Evolutionary conservation across 495 filamentous ascomycete species (phyloP), one percentile per base, ranked within the genome.

Genomic region (Hypoxylon rickii): DNA sequence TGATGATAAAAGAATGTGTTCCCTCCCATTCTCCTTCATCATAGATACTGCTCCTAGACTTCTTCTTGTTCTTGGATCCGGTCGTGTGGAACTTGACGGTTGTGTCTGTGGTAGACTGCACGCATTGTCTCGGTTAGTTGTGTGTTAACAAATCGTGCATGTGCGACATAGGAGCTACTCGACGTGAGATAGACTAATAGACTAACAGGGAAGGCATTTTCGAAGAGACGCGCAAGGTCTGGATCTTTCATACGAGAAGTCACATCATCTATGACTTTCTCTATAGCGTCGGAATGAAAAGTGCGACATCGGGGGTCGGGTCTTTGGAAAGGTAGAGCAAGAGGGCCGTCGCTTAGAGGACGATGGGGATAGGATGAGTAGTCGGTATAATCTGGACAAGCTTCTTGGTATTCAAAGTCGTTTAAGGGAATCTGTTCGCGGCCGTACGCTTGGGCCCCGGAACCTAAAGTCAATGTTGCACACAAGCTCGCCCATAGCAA

Each of bases 1-100:
- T 99, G 39, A 99, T 95, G 55, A 99, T 88, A 70, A 99, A 99
- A 29, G 86, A 91, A 69, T 97, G 93, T 1, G 87, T 72, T 0
- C 91, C 92, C 51, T 87, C 79, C 92, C 92, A 96, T 52, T 82
- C 76, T 2, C 80, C 79, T 20, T 76, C 73, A 17, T 84, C 82
- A 4, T 61, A 66, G 39, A 48, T 21, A 37, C 57, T 64, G 47
- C 61, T 57, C 34, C 65, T 67, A 12, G 58, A 39, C 22, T 70
- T 70, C 26, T 75, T 71, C 15, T 71, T 70, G 12, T 65, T 70
- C 3, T 55, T 58, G 29, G 65, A 46, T 17, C 77, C 73, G 52
- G 72, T 68, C 0, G 77, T 80, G 46, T 83, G 80, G 65, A 82
- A 83, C 57, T 76, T 79, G 51, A 97, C 84, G 0, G 92, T 96